Base-by-base conservation (phyloP, 2,329 filamentous ascomycete genomes). In the Rosellinia necatrix region DNA sequence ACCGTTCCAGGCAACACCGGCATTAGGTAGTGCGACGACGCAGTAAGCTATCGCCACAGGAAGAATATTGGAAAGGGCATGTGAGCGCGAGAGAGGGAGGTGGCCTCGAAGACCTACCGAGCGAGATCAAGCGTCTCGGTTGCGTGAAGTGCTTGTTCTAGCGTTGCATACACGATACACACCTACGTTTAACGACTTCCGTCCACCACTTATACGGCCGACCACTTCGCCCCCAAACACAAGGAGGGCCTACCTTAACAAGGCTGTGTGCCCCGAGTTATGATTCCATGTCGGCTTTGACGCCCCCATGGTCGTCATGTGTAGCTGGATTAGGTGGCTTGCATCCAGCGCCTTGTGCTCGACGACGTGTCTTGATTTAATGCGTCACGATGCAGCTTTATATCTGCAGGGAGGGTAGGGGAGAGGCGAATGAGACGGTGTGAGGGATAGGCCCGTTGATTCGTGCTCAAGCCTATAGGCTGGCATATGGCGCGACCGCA, bases 191-290 rank as follows among this genome's bases (percentile, higher is more conserved):
- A n/a, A n/a, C 32, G n/a, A 35, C 10, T 13, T 27, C 12, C 30
- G 7, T 30, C 13, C 17, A 15, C 19, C 6, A n/a, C 38, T 25
- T 25, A 49, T 48, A 49, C 38, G 17, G 40, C 27, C 43, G 32
- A 25, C 35, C 40, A 53, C 13, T 10, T 42, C 49, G 57, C 52
- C 48, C 49, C 56, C 52, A 56, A 10, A 4, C 24, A 19, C 7
- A 8, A 17, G 24, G 21, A 13, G 7, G 8, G 35, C 9, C 17
- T 24, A 21, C 27, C 3, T 12, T 4, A 43, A 19, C 34, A 40
- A 46, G 56, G 27, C 44, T 49, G 30, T 19, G 19, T 49, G 37
- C 43, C 17, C n/a, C n/a, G 48, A 19, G 34, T 19, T 38, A 32
- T 21, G n/a, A 29, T 42, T 7, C 21, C 40, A 32, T 47, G 42